A percentile compares a stretch with the other conserved stretches of the same genome.
phyloP scores from a whole-genome alignment of 768 basidiomycete species.

The Hygrocybe coccinea region DNA sequence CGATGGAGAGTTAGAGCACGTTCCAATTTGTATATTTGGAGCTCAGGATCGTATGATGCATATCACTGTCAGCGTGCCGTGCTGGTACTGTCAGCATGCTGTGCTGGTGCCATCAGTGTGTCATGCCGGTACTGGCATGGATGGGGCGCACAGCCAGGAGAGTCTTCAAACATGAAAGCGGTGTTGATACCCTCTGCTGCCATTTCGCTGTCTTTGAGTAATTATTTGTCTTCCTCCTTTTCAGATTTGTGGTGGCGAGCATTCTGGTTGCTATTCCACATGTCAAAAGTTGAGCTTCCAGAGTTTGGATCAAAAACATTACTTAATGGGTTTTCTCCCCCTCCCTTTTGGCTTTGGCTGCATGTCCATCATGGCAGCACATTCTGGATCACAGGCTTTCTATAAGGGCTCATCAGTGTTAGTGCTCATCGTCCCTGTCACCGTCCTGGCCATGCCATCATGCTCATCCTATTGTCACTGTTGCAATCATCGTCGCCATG shows the following conservation, averaged over 20 bases:
- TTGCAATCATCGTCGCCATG: too few relatives aligned
- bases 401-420: slow-evolving; percentile 26
- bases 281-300: background rate
- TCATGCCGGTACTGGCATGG: too few relatives aligned
- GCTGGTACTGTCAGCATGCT: too few relatives aligned
- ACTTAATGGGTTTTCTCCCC: slow-evolving; percentile 58
- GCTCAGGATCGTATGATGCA: too few relatives aligned
- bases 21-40: too few relatives aligned
- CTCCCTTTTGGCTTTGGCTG: slow-evolving; percentile 82
- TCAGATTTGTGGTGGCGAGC: slow-evolving; percentile 91
- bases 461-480: too few relatives aligned
- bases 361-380: slow-evolving; percentile 81
- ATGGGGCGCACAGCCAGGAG: slow-evolving; percentile 69
- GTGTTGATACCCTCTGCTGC: slow-evolving; percentile 83
- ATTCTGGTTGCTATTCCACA: slow-evolving; percentile 53
- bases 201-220: slow-evolving; percentile 81
- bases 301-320: too few relatives aligned
- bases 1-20: too few relatives aligned
- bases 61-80: too few relatives aligned
- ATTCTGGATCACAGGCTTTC: slow-evolving; percentile 88
- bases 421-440: too few relatives aligned
- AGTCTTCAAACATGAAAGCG: slow-evolving; percentile 91
- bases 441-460: too few relatives aligned
- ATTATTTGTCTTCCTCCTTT: slow-evolving; percentile 96
- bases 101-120: too few relatives aligned